Percentiles rank a stretch among this genome's conserved stretches.
Evolutionary conservation across 139 green algal species (phyloP).

Genomic region (Chlamydomonas sp.): DNA sequence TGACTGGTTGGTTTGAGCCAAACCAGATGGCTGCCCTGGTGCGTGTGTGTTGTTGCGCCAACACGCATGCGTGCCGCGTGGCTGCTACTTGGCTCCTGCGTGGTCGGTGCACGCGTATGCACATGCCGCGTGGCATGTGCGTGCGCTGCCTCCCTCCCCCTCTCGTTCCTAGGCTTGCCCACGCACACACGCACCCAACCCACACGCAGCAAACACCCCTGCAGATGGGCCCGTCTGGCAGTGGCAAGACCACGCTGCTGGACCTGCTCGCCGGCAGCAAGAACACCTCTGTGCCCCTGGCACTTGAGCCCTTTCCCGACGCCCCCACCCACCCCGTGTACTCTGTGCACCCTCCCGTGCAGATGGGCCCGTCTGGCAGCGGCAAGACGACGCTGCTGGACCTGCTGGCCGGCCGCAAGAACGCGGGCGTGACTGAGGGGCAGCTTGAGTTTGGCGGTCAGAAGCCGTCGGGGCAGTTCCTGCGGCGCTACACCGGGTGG

Average conservation of each 20-base stretch:
- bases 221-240: conserved; percentile 1
- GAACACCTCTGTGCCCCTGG: too few relatives aligned
- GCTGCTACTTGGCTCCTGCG: too few relatives aligned
- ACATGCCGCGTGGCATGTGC: too few relatives aligned
- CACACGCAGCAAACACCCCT: not conserved
- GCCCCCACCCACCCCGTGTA: not conserved
- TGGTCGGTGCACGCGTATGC: too few relatives aligned
- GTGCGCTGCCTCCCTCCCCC: too few relatives aligned
- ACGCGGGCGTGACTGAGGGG: conserved; percentile 28
- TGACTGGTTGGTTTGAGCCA: conserved; percentile 20
- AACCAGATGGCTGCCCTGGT: conserved; percentile 64
- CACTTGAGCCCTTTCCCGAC: too few relatives aligned
- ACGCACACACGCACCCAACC: too few relatives aligned
- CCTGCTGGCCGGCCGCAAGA: conserved; percentile 34
- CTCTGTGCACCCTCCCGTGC: not conserved
- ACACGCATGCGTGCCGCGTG: not conserved
- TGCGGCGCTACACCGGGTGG: not conserved
- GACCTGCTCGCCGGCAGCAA: too few relatives aligned
- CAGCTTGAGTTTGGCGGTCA: conserved; percentile 21
- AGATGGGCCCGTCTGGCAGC: conserved; percentile 65
- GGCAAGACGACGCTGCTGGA: conserved; percentile 62
- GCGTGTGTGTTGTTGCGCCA: not conserved
- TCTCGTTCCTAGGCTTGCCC: too few relatives aligned
- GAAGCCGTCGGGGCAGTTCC: not conserved
- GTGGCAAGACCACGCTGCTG: not conserved